A percentile compares a stretch with the other conserved stretches of the same genome.
Conservation (phyloP, 352 stramenopile species). For the Phytophthora hibernalis region DNA sequence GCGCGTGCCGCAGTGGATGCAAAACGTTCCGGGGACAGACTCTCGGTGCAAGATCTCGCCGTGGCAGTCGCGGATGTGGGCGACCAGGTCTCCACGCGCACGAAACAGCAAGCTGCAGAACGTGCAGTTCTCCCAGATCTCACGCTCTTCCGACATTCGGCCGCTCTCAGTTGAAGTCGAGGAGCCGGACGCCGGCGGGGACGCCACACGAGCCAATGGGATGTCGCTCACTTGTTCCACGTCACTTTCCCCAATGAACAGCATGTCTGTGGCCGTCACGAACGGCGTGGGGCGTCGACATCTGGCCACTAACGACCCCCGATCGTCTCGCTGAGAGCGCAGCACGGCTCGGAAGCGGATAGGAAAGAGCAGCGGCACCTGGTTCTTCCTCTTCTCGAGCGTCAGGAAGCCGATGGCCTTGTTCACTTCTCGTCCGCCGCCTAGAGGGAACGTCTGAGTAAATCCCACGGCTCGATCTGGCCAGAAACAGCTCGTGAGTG, state of each 20-base stretch:
- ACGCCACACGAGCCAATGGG: conserved; percentile 45
- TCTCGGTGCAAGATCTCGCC: conserved; percentile 61
- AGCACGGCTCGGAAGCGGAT: conserved; percentile 61
- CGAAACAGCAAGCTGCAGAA: conserved; percentile 60
- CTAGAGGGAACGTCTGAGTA: conserved; percentile 61
- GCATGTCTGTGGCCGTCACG: conserved; percentile 58
- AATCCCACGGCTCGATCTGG: conserved; percentile 57
- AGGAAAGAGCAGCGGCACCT: conserved; percentile 63
- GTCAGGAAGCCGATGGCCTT: conserved; percentile 71
- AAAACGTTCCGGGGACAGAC: conserved; percentile 59
- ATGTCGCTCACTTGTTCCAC: conserved; percentile 42
- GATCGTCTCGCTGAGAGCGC: conserved; percentile 43
- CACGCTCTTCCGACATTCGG: conserved; percentile 35
- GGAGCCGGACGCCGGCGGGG: conserved; percentile 17
- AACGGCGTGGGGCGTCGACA: conserved; percentile 44
- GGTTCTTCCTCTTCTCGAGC: conserved; percentile 74
- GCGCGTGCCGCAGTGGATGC: conserved; percentile 53
- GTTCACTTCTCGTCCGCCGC: conserved; percentile 50
- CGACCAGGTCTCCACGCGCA: conserved; percentile 43
- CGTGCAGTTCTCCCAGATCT: conserved; percentile 56
- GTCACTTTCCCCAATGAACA: conserved; percentile 63
- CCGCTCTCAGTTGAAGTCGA: conserved; percentile 9
- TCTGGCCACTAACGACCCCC: conserved; percentile 14
- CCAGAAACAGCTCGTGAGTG: conserved; percentile 66
- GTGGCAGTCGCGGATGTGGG: conserved; percentile 64